Base-by-base conservation (phyloP, 2,329 filamentous ascomycete genomes). In the Sarocladium oryzae region DNA sequence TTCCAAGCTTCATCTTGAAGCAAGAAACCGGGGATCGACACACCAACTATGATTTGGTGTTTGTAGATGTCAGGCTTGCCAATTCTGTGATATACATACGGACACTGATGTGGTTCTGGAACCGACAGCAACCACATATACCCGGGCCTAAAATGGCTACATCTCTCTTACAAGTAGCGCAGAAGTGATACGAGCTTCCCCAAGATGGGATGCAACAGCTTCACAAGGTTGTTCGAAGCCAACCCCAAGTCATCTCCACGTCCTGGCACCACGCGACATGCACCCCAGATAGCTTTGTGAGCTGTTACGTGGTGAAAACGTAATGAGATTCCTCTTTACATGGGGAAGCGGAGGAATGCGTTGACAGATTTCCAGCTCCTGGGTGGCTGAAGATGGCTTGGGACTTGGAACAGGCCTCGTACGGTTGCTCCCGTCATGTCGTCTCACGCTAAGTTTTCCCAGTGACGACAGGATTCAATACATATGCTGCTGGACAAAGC, bases 261-360 rank as follows among this genome's bases (percentile, higher is more conserved):
- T n/a, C n/a, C n/a, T n/a, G n/a, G n/a, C n/a, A n/a, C 40, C 40
- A 26, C 21, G 21, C n/a, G n/a, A 9, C 40, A 20, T 43, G 40
- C 23, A 43, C 40, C 40, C 40, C 40, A 43, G 40, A 43, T 23
- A 43, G 21, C 21, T 20, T 28, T n/a, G 21, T 43, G 40, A 23
- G 40, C 21, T 43, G 13, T 43, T 43, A 43, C 40, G 40, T 43
- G 20, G 3, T 20, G 21, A 18, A 43, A 43, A 43, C 40, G 40
- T 43, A 43, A 43, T 43, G n/a, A 43, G 21, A 43, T 28, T n/a
- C n/a, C 10, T 40, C 15, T 40, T 21, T n/a, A 40, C 37, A 40
- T 37, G 35, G 37, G 13, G 37, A 40, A 40, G 6, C 7, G n/a
- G n/a, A n/a, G n/a, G n/a, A n/a, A 9, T 9, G 20, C 4, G 18